Base-by-base conservation (phyloP, 768 basidiomycete species). In the Xerocomellus chrysenteron region DNA sequence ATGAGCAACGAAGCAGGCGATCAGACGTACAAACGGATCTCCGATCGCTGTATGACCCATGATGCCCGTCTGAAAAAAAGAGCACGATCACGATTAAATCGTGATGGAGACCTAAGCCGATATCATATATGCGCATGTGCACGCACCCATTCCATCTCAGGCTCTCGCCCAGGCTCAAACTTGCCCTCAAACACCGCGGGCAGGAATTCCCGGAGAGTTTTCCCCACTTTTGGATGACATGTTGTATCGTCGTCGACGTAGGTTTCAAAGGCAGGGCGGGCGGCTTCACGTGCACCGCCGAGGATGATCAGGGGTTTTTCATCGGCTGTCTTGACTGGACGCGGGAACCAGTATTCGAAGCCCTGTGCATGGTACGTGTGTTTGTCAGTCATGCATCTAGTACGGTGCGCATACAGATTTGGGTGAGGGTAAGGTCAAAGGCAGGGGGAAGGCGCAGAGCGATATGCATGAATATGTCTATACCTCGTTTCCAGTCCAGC, bases 331-430 rank as follows among this genome's bases (percentile, higher is more conserved):
- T 51, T 65, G 40, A 78, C 52, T 0, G 83, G 83, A 14, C 91
- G 79, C n/a, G 89, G 86, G 66, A 94, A 92, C 88, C 88, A 92
- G 67, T 93, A 94, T 61, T 90, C 87, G 64, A 75, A 80, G 0
- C 81, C 82, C 58, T 81, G 43, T 11, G 16, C 13, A 58, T 50
- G 1, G 17, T 11, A 11, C 11, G 14, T 32, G 32, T 32, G 11
- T 32, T 32, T 32, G 32, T 32, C 10, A 32, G 32, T 11, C 32
- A 11, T 11, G 32, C 32, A 32, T 32, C 32, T 32, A 11, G 10
- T 32, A 32, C 32, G 32, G 32, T 32, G 32, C 10, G 32, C 32
- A 32, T 32, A 32, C 10, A 11, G 12, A 32, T 11, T 11, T 12
- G 32, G 11, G 32, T 32, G 32, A 11, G 10, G 32, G 9, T 32